Base-by-base conservation (phyloP, 2,329 filamentous ascomycete genomes). In the Ophiostoma perfectum region DNA sequence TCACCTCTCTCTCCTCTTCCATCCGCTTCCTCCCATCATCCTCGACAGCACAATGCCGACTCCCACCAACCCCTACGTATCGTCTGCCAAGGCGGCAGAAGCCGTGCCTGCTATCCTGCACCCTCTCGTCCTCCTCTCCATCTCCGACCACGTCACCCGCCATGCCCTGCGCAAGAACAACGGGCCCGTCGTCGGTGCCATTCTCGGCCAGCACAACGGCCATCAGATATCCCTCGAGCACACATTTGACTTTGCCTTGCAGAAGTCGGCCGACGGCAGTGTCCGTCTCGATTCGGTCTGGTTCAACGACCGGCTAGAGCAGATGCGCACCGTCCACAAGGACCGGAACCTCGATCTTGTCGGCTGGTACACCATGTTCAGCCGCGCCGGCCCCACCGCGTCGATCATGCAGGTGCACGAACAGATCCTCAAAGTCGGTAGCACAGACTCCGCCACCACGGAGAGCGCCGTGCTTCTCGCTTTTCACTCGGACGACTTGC, bases 121-220 rank as follows among this genome's bases (percentile, higher is more conserved):
- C 75, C 95, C 95, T 39, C 88, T 99, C 65, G 93, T 97, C 66
- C 90, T 98, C 73, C 91, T 99, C 79, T 96, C 91, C 72, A 95
- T 99, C 75, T 97, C 94, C 73, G 95, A 99, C 79, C 96, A 96
- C 78, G 93, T 98, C 77, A 96, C 94, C 69, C 88, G 95, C 70
- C 93, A 97, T 78, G 91, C 89, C 0, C 84, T 97, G 68, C 88
- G 95, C 70, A 82, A 87, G 66, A 88, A 93, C 74, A 78, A 82
- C 18, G 91, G 91, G 0, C 92, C 93, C 16, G 85, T 97, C 18
- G 86, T 94, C 3, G 95, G 95, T 68, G 93, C 90, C 66, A 83
- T 99, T n/a, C 80, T 99, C 5, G 95, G 95, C 16, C 91, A 95
- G 75, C 93, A 97, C 74, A 91, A 92, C 81, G 94, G 94, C 27